These are phyloP conservation scores for Cronartium ribicola DNA, from an alignment of 1,284 basidiomycete species.

Conservation along the genomic window DNA sequence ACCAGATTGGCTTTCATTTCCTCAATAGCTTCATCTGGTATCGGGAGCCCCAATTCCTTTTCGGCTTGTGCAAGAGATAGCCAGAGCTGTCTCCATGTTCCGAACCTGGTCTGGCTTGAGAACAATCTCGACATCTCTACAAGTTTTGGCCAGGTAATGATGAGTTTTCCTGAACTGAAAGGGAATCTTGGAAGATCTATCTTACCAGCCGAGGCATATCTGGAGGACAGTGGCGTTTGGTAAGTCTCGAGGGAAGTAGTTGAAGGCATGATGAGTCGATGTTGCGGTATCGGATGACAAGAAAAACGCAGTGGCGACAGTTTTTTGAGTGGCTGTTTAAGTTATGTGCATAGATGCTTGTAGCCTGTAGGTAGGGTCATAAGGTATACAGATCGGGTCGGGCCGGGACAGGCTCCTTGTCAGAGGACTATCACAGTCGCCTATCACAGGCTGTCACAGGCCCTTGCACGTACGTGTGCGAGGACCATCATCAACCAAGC, in stretches of 20 bases:
- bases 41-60: slow-evolving; percentile 51
- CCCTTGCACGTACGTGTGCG: too few relatives aligned
- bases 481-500: too few relatives aligned
- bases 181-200: not conserved
- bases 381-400: too few relatives aligned
- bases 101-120: slow-evolving; percentile 48
- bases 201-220: slow-evolving; percentile 40
- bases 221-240: slow-evolving; percentile 56
- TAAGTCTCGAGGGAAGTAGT: slow-evolving; percentile 52
- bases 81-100: slow-evolving; percentile 52
- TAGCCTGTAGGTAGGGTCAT: too few relatives aligned
- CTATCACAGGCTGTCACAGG: too few relatives aligned
- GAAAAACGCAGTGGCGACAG: too few relatives aligned
- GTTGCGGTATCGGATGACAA: not conserved
- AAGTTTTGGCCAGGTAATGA: not conserved
- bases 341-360: too few relatives aligned
- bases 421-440: too few relatives aligned
- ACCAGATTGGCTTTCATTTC: slow-evolving; percentile 51
- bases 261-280: slow-evolving; percentile 21
- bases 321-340: too few relatives aligned
- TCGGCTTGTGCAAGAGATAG: slow-evolving; percentile 52
- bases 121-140: slow-evolving; percentile 37
- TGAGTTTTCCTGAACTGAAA: not conserved
- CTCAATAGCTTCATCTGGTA: slow-evolving; percentile 50
- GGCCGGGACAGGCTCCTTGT: too few relatives aligned